Evolutionary conservation across 2,329 filamentous ascomycete genomes (phyloP), one percentile per base, ranked within the genome.

Genomic region (Pseudovirgaria hyperparasitica): DNA sequence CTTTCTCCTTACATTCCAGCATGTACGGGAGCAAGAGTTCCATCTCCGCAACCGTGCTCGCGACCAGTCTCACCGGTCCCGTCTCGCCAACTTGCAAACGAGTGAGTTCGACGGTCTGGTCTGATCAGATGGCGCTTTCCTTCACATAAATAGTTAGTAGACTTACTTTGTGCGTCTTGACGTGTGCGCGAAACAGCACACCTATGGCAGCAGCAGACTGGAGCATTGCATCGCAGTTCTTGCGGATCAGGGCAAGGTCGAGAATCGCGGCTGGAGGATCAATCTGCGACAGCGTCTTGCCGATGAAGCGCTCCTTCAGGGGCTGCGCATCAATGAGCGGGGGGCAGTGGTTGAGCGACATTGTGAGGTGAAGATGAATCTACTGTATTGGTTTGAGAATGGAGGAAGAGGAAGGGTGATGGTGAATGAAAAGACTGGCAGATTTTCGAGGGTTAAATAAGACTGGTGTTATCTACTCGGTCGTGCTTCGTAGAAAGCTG

Each of bases 101-200:
- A 2, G 76, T 67, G 26, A 82, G 52, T 48, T 84, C 70, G 5
- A 60, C 57, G 1, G 79, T 84, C 74, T 79, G 19, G 15, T 24
- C 13, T 10, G 7, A 9, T 4, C 5, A 24, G 11, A 10, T 9
- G 9, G 10, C 12, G n/a, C 5, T 10, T 5, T 10, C 5, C 12
- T 12, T 3, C 9, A 12, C 22, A 28, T 21, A 12, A 18, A 26
- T 1, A 11, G 16, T 9, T 14, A 29, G 5, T 8, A 23, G 9
- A 29, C 43, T 29, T 52, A 76, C 77, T 60, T 90, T 90, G 51
- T 90, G 82, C 13, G 79, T 85, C 55, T 90, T 90, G 33, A 87
- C 72, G 48, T 90, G 82, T 2, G 77, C 75, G 32, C 82, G 63
- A 59, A 82, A 87, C 5, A 64, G 66, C 14, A 86, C 60, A 0